Evolutionary conservation across 2,329 filamentous ascomycete genomes (phyloP).

Genomic region (Xylariaceae sp.): DNA sequence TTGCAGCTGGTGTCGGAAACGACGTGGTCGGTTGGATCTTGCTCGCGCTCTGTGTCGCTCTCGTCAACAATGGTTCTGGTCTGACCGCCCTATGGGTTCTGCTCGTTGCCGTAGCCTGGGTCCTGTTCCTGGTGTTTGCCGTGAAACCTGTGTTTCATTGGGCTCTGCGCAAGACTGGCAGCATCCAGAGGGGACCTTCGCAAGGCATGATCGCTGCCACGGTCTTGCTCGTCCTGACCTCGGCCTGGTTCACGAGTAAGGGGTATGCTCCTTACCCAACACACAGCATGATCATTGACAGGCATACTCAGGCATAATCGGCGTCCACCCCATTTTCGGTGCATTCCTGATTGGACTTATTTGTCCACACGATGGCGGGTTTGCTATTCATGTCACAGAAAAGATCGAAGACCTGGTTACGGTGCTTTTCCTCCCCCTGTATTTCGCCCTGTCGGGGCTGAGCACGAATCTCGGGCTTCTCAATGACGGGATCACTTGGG

Average conservation of each 20-base stretch:
- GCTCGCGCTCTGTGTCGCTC: conserved; percentile 84
- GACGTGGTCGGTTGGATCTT: conserved; percentile 91
- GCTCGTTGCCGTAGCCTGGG: conserved; percentile 69
- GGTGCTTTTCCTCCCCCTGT: conserved; percentile 80
- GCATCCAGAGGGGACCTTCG: conserved; percentile 81
- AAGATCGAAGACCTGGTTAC: conserved; percentile 91
- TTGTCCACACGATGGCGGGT: conserved; percentile 83
- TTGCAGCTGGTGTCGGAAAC: conserved; percentile 89
- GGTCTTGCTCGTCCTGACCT: conserved; percentile 70
- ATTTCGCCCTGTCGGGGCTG: conserved; percentile 88
- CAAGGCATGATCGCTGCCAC: conserved; percentile 82
- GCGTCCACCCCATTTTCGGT: conserved; percentile 91
- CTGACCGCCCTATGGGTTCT: conserved; percentile 82
- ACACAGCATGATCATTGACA: neutral
- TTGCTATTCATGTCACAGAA: conserved; percentile 85
- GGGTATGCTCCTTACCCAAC: neutral
- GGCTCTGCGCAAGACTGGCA: conserved; percentile 68
- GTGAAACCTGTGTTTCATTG: conserved; percentile 73
- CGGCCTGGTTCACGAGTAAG: conserved; percentile 51
- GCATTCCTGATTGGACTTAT: conserved; percentile 87
- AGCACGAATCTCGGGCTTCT: conserved; percentile 84
- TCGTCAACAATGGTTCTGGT: conserved; percentile 83
- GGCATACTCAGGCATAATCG: conserved; percentile 66
- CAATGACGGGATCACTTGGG: conserved; percentile 79
- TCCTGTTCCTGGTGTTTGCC: conserved; percentile 67